These are phyloP conservation scores for Nannochloropsis oceanica DNA, from an alignment of 108 stramenopile species.

Conservation along the genomic window DNA sequence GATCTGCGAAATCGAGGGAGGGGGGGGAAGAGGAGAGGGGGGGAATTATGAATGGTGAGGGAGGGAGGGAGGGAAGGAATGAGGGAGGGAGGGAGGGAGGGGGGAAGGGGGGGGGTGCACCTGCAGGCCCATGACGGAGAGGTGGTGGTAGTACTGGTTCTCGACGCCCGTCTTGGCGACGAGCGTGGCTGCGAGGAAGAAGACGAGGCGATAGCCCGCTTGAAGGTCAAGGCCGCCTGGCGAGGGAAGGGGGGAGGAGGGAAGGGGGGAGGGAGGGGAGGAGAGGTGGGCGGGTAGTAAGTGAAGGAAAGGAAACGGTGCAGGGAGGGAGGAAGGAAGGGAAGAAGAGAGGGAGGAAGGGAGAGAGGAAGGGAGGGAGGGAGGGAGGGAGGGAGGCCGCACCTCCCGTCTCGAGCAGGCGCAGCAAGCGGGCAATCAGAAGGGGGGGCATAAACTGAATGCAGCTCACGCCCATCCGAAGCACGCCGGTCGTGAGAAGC, in stretches of 20 bases:
- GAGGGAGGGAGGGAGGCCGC: not conserved
- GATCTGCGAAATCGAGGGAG: not conserved
- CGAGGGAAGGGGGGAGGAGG: not conserved
- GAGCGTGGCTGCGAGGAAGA: conserved; percentile 13
- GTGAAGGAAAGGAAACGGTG: not conserved
- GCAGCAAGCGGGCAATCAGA: conserved; percentile 2
- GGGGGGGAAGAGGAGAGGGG: not conserved
- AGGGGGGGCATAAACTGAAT: conserved; percentile 22
- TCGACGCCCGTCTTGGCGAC: conserved; percentile 63
- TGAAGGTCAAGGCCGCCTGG: conserved; percentile 2
- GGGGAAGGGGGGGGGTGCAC: conserved; percentile 39
- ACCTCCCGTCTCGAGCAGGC: not conserved
- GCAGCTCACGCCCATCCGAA: conserved; percentile 7
- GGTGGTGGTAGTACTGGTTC: conserved; percentile 66
- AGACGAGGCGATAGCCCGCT: conserved; percentile 3
- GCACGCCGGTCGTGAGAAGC: not conserved
- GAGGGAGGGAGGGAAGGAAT: not conserved
- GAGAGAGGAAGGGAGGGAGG: not conserved
- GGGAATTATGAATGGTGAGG: no score
- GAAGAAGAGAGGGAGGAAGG: not conserved
- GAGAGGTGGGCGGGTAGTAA: not conserved
- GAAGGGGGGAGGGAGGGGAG: not conserved
- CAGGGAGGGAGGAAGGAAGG: not conserved
- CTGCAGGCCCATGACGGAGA: conserved; percentile 49
- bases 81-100: not conserved